These are phyloP conservation scores for Wickerhamiella lipophila DNA, from an alignment of 805 yeast species.

Conservation along the genomic window DNA sequence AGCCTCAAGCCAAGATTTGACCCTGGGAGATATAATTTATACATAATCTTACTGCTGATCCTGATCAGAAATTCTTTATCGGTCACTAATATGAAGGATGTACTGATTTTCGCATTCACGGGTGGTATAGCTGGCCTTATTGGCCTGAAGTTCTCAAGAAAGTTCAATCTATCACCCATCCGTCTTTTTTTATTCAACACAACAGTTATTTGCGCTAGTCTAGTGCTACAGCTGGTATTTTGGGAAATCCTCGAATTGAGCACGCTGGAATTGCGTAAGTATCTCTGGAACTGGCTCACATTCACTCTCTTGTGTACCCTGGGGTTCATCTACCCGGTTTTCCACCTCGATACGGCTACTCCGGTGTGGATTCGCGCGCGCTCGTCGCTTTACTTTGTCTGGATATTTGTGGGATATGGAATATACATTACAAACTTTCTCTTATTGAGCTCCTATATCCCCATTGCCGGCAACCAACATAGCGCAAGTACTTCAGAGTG, in stretches of 20 bases:
- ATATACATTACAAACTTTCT: constrained; percentile 22
- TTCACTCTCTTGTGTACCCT: constrained; percentile 20
- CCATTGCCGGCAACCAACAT: constrained; percentile 19
- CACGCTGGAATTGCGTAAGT: constrained; percentile 14
- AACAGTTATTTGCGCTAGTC: constrained; percentile 4
- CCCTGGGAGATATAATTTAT: too few species aligned
- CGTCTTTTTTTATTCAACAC: constrained; percentile 13
- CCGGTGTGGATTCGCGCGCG: constrained; percentile 11
- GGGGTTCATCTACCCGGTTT: constrained; percentile 17
- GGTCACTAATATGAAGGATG: background rate
- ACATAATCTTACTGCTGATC: background rate
- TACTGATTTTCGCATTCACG: background rate
- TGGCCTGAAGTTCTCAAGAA: background rate
- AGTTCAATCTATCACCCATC: background rate
- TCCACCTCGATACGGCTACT: constrained; percentile 15
- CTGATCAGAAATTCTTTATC: background rate
- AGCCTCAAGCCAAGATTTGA: background rate
- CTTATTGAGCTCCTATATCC: constrained; percentile 25
- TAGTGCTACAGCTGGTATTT: constrained; percentile 29
- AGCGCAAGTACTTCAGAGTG: constrained; percentile 12
- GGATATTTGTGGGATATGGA: constrained; percentile 21
- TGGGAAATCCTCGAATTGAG: constrained; percentile 28
- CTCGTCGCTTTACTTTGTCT: constrained; percentile 20
- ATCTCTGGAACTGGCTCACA: constrained; percentile 20
- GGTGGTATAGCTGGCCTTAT: background rate